Percentiles rank a stretch among this genome's conserved stretches.
Conservation (phyloP, 192 early-diverging fungal species). For the Coemansia umbellata region DNA sequence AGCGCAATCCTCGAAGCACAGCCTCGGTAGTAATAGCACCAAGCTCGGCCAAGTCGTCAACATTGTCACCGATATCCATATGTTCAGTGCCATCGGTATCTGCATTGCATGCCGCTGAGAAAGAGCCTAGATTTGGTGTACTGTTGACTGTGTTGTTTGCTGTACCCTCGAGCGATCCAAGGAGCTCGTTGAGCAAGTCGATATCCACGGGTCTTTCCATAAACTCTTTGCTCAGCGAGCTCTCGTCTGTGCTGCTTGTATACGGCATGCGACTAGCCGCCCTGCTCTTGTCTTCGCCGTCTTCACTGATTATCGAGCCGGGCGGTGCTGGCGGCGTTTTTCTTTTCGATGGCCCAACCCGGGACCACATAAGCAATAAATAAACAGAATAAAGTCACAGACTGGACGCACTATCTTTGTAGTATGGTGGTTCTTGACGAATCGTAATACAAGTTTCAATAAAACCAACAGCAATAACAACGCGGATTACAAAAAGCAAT, state of each 20-base stretch:
- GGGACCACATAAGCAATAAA: neutral
- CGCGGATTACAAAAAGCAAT: no score
- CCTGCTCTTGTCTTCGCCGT: neutral
- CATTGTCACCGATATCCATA: neutral
- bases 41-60: neutral
- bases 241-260: no score
- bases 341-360: neutral
- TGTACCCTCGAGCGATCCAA: constrained; percentile 9
- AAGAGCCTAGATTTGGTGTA: no score
- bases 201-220: constrained; percentile 9
- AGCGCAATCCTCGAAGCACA: constrained; percentile 27
- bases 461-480: no score
- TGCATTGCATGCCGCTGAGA: no score
- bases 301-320: constrained; percentile 5
- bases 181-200: constrained; percentile 11
- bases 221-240: neutral
- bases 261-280: neutral
- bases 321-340: constrained; percentile 7
- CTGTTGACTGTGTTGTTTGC: no score
- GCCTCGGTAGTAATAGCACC: constrained; percentile 27
- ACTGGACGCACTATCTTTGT: neutral
- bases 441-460: no score
- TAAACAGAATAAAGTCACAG: no score
- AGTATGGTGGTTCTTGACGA: no score
- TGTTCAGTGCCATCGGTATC: neutral